These are phyloP conservation scores for Globisporangium abappressorium DNA, from an alignment of 352 stramenopile species.

Conservation along the genomic window DNA sequence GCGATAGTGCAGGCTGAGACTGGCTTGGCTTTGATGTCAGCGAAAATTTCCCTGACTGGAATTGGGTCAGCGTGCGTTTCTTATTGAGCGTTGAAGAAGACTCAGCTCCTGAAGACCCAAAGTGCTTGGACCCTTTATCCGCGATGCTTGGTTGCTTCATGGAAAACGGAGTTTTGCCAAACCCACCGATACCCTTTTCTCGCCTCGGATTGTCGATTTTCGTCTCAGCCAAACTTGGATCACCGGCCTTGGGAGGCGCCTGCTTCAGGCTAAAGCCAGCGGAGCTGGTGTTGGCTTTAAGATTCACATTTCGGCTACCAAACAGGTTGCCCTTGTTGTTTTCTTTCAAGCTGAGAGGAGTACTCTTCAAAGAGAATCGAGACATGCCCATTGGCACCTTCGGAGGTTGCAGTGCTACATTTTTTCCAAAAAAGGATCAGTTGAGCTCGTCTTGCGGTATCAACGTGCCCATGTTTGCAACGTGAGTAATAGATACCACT, in stretches of 20 bases:
- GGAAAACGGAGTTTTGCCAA: background rate
- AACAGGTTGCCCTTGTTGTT: background rate
- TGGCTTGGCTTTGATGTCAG: constrained; percentile 1
- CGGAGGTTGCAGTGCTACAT: background rate
- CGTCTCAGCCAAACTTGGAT: background rate
- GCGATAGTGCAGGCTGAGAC: background rate
- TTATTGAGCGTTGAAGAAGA: background rate
- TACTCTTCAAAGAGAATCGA: background rate
- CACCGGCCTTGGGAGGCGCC: background rate
- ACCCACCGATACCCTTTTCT: background rate
- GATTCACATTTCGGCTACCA: background rate
- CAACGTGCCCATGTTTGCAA: background rate
- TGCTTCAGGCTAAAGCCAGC: background rate
- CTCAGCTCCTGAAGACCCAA: background rate
- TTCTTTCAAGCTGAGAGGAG: background rate
- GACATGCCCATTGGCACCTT: background rate
- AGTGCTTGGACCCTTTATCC: background rate
- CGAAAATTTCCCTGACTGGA: constrained; percentile 5
- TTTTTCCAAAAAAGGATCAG: background rate
- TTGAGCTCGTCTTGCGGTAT: background rate
- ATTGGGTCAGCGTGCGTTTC: constrained; percentile 18
- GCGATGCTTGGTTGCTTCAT: background rate
- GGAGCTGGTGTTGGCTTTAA: background rate
- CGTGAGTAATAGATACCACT: background rate
- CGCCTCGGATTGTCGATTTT: background rate